These are phyloP conservation scores for Sungouiella blattae DNA, from an alignment of 805 yeast species.

Conservation along the genomic window DNA sequence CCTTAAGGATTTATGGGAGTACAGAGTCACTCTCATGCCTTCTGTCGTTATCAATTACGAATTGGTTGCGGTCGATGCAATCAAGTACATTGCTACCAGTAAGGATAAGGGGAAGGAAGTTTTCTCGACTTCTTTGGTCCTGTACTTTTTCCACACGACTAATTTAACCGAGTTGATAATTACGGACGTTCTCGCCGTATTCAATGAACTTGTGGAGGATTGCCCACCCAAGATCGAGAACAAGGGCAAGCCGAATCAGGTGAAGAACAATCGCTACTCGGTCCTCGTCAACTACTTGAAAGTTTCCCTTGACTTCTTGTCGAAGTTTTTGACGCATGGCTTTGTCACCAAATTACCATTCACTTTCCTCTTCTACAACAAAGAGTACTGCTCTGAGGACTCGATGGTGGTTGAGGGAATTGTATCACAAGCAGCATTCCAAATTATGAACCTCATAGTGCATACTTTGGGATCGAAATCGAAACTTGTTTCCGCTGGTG, in stretches of 20 bases:
- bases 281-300: conserved; percentile 4
- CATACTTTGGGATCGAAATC: conserved; percentile 10
- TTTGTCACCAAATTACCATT: conserved; percentile 7
- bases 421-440: conserved; percentile 4
- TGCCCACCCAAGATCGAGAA: not conserved
- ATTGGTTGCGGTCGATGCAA: conserved; percentile 34
- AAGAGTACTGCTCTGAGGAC: conserved; percentile 12
- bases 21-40: too few relatives aligned
- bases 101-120: conserved; percentile 20
- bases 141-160: conserved; percentile 45
- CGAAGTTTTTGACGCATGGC: conserved; percentile 2
- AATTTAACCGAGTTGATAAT: conserved; percentile 1
- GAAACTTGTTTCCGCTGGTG: conserved; percentile 1
- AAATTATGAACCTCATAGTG: conserved; percentile 4
- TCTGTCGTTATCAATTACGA: conserved; percentile 22
- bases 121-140: conserved; percentile 38
- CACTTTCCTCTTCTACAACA: conserved; percentile 6
- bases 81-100: conserved; percentile 22
- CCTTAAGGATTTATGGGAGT: too few relatives aligned
- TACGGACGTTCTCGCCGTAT: conserved; percentile 3
- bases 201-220: conserved; percentile 4
- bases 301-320: conserved; percentile 1
- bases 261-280: conserved; percentile 6
- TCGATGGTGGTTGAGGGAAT: conserved; percentile 6
- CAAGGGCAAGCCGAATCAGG: conserved; percentile 1